Evolutionary conservation across 176 grass and related monocot species (phyloP), one percentile per base, ranked within the genome.

Genomic region (Triticum aestivum): DNA sequence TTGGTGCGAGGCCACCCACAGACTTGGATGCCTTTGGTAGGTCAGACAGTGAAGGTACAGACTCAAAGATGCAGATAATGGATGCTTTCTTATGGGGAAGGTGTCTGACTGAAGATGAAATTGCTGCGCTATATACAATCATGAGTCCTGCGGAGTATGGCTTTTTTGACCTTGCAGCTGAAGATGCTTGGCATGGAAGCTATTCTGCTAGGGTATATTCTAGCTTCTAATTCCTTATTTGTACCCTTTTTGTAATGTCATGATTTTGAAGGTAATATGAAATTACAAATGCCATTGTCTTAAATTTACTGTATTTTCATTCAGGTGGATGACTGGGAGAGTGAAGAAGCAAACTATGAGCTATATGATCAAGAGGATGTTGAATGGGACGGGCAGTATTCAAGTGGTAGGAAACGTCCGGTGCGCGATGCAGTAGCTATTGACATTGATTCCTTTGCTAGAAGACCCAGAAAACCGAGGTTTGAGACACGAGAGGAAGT

Each of bases 21-120:
- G 97, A 99, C 82, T 91, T 99, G 47, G 97, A 99, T 88, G 97
- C 97, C 75, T 99, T 99, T 91, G 97, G 97, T 81, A 90, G 97
- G 79, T 99, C 97, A 73, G 97, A 99, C 29, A 96, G 94, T 21
- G 97, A 99, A 92, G 94, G 90, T 88, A 88, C 87, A 75, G 94
- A 96, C 77, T 96, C 90, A 79, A 99, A 99, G 86, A 99, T 99
- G 97, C 92, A 96, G 72, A 88, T 99, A 79, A 99, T 99, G 97
- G 97, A 99, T 92, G 97, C 94, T 84, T 94, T 94, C 83, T 65
- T 99, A 73, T 99, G 97, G 97, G 97, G 92, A 81, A 92, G 94
- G 81, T 96, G 92, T 74, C 84, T 99, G 73, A 96, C 82, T 73
- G 97, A 99, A 77, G 97, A 99, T 91, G 97, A 99, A 83, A 88